phyloP scores from a whole-genome alignment of 495 filamentous ascomycete species.

The Neurospora intermedia region DNA sequence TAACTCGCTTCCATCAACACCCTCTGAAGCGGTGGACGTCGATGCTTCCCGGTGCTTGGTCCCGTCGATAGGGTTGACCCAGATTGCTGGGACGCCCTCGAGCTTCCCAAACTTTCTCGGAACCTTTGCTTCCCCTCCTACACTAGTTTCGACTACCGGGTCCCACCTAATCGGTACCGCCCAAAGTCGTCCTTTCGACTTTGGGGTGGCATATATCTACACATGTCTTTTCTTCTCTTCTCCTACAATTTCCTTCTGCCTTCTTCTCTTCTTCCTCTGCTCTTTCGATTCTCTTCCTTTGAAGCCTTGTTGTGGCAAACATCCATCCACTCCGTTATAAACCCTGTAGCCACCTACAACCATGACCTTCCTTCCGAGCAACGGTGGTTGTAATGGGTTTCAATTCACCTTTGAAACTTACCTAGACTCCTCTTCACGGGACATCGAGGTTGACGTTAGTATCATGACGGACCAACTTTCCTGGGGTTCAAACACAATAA shows the following conservation, averaged over 20 bases:
- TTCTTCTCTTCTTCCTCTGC: neutral
- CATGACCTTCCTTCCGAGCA: slow-evolving; percentile 1
- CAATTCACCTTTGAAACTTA: slow-evolving; percentile 27
- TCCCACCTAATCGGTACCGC: neutral
- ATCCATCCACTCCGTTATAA: neutral
- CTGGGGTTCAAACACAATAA: neutral
- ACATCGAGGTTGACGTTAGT: slow-evolving; percentile 25
- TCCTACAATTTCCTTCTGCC: neutral
- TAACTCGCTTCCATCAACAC: neutral
- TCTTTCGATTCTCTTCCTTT: neutral
- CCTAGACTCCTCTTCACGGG: slow-evolving; percentile 12
- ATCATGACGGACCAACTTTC: neutral
- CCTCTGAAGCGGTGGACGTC: neutral
- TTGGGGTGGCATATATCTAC: neutral
- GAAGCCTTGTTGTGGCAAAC: neutral
- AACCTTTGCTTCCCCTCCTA: neutral
- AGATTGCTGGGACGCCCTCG: slow-evolving; percentile 11
- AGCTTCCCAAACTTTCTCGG: neutral
- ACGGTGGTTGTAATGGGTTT: slow-evolving; percentile 10
- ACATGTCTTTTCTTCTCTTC: neutral
- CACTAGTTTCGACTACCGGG: neutral
- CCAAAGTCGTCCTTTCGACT: neutral
- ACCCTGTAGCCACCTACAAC: neutral
- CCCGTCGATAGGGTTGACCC: slow-evolving; percentile 5
- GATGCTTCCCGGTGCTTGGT: neutral